phyloP scores from a whole-genome alignment of 805 yeast species.

The Lipomyces sp. region DNA sequence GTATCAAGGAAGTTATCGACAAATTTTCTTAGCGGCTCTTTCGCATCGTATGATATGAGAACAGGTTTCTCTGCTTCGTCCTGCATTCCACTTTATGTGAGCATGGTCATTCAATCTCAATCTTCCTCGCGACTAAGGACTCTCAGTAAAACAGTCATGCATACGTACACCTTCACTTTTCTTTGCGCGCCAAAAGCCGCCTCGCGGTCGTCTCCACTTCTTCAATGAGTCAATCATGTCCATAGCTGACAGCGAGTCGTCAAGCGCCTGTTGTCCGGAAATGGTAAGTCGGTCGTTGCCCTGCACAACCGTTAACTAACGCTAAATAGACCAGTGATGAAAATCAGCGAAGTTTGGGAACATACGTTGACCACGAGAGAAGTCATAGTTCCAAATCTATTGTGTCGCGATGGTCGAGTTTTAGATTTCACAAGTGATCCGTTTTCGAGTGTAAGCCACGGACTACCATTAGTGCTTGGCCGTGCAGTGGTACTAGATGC shows the following conservation, averaged over 20 bases:
- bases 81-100: no score
- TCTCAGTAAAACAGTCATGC: no score
- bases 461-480: constrained; percentile 19
- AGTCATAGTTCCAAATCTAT: constrained; percentile 82
- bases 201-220: constrained; percentile 52
- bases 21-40: constrained; percentile 43
- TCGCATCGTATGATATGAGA: constrained; percentile 37
- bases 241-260: constrained; percentile 52
- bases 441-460: constrained; percentile 50
- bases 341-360: no score
- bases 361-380: constrained; percentile 54
- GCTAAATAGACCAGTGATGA: no score
- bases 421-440: constrained; percentile 56
- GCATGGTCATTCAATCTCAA: no score
- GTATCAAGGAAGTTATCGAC: constrained; percentile 64
- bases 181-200: constrained; percentile 20
- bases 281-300: constrained; percentile 59
- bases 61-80: constrained; percentile 20
- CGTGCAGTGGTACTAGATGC: no score
- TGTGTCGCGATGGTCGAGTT: constrained; percentile 66
- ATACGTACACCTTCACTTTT: no score
- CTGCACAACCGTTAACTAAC: no score
- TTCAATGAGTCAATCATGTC: constrained; percentile 64
- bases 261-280: constrained; percentile 67
- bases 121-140: no score